Base-by-base conservation (phyloP, 1,284 basidiomycete species). In the Boletus smithii region DNA sequence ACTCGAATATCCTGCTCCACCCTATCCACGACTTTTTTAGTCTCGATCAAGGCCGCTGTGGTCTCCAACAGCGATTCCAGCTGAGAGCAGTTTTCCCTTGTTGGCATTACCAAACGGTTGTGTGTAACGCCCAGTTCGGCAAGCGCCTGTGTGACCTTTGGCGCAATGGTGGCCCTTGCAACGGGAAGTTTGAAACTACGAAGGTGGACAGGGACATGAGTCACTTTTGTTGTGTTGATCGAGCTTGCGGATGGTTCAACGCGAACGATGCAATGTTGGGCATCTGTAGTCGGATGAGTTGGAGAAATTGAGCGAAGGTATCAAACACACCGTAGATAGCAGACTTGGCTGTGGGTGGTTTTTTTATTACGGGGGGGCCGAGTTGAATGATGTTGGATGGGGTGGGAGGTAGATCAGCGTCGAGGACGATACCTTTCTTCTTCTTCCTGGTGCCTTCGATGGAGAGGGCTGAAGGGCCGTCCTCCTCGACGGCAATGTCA, bases 61-160 rank as follows among this genome's bases (percentile, higher is more conserved):
- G 88, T 81, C 5, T 83, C 80, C 24, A 95, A 63, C 13, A 97
- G 68, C 5, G 74, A 72, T 53, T 95, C 91, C 29, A 92, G 73
- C 53, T 79, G 80, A 42, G 78, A 74, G 44, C 85, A 73, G 55
- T 91, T 95, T 23, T 83, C 80, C 27, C 81, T 76, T 2, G 94
- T 95, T 13, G 94, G 93, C 91, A 97, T 95, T 54, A 95, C 87
- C 43, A 97, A 76, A 11, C 87, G 80, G 14, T 76, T 75, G 51
- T 83, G 75, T n/a, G 76, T 78, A 30, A 95, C 72, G 11, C 85
- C 85, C 14, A 94, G 74, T 65, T 95, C 91, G 14, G 75, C 67
- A 18, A 97, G 75, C 13, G 85, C 76, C 50, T 87, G 82, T 3
- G 80, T 76, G 56, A 95, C 81, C 72, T 88, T 80, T 49, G 79